Conservation (phyloP, 1,284 basidiomycete species). For the Cryptococcus wingfieldii region DNA sequence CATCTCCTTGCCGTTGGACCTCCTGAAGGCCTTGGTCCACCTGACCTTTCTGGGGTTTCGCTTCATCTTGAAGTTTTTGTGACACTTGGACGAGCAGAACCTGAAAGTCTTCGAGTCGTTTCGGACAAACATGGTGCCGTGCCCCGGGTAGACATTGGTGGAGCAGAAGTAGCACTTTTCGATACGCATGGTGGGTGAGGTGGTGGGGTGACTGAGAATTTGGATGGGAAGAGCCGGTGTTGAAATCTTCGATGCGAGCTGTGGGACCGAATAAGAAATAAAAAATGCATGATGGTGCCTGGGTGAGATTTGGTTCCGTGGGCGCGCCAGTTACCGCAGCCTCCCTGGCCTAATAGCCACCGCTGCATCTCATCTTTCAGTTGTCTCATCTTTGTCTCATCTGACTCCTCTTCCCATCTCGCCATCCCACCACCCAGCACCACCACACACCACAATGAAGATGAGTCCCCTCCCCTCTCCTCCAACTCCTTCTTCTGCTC, state of each 20-base stretch:
- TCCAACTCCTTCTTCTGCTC: background rate
- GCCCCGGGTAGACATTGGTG: slow-evolving; percentile 89
- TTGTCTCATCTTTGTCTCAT: too few species aligned
- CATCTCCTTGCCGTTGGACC: slow-evolving; percentile 99
- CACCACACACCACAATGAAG: slow-evolving; percentile 35
- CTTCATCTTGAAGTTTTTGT: slow-evolving; percentile 99
- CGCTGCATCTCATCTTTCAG: too few species aligned
- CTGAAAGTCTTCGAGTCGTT: slow-evolving; percentile 96
- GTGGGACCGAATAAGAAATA: too few species aligned
- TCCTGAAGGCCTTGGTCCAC: slow-evolving; percentile 99
- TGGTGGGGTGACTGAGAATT: background rate
- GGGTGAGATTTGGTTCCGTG: background rate
- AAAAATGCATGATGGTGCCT: too few species aligned
- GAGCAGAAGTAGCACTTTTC: slow-evolving; percentile 93
- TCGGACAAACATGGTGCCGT: slow-evolving; percentile 90
- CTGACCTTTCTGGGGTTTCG: slow-evolving; percentile 98
- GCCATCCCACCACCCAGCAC: background rate
- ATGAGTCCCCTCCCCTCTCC: slow-evolving; percentile 25
- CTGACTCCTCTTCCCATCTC: background rate
- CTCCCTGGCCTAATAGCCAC: background rate
- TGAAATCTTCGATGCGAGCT: background rate
- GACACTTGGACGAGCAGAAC: slow-evolving; percentile 96
- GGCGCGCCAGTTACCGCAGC: background rate
- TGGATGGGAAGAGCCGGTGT: background rate
- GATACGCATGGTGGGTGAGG: slow-evolving; percentile 60